These are phyloP conservation scores for Thyridium curvatum DNA, from an alignment of 2,329 filamentous ascomycete species.

Conservation along the genomic window DNA sequence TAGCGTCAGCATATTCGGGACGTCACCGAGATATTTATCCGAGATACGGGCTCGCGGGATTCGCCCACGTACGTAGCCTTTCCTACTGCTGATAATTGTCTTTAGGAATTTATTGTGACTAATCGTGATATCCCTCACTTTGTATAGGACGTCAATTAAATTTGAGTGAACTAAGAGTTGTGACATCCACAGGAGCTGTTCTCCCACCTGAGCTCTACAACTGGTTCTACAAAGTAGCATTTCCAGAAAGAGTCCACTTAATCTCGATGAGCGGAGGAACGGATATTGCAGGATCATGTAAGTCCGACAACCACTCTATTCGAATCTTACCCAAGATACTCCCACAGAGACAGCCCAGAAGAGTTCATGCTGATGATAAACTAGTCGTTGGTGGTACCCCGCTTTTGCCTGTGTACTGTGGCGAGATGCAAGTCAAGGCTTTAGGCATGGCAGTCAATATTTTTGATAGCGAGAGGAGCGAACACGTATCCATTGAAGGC, in stretches of 20 bases:
- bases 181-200: conserved; percentile 38
- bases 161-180: too few relatives aligned
- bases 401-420: conserved; percentile 23
- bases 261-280: conserved; percentile 39
- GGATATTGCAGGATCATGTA: conserved; percentile 35
- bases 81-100: too few relatives aligned
- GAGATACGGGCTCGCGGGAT: conserved; percentile 28
- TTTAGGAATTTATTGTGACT: too few relatives aligned
- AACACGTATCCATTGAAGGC: conserved; percentile 17
- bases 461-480: conserved; percentile 27
- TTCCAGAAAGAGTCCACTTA: conserved; percentile 27
- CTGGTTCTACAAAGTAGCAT: conserved; percentile 34
- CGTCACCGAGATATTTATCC: conserved; percentile 33
- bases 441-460: conserved; percentile 41
- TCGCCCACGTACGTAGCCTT: conserved; percentile 27
- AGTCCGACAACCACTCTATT: conserved; percentile 26
- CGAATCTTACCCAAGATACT: too few relatives aligned
- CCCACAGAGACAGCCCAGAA: too few relatives aligned
- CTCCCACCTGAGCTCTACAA: conserved; percentile 33
- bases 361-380: too few relatives aligned
- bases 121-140: too few relatives aligned
- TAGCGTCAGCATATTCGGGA: conserved; percentile 25
- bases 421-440: conserved; percentile 36
- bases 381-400: conserved; percentile 6
- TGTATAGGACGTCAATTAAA: too few relatives aligned